Evolutionary conservation across 73 alveolate species (phyloP).

Genomic region (Paramecium biaurelia): DNA sequence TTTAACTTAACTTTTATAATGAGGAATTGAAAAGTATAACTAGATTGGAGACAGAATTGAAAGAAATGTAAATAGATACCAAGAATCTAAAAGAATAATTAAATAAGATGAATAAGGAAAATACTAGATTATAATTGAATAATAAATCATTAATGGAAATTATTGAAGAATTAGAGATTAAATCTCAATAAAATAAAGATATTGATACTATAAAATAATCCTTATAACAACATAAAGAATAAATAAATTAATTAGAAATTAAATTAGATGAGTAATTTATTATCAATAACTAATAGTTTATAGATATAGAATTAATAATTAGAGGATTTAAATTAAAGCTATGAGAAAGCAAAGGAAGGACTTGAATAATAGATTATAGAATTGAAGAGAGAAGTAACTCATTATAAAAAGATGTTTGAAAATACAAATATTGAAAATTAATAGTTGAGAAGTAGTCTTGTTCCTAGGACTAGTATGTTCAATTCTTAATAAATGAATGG

Average conservation of each 20-base stretch:
- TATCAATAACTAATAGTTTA: neutral
- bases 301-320: neutral
- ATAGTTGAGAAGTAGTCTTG: neutral
- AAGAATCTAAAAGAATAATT: neutral
- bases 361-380: neutral
- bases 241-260: neutral
- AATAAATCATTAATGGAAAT: neutral
- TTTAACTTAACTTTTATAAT: neutral
- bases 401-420: slow-evolving; percentile 3
- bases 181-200: neutral
- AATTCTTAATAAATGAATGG: neutral
- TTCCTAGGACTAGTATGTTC: neutral
- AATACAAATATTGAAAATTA: slow-evolving; percentile 22
- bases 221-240: neutral
- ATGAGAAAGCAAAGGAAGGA: neutral
- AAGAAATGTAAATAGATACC: neutral
- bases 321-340: neutral
- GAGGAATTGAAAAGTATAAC: neutral
- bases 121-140: neutral
- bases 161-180: neutral
- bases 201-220: neutral
- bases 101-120: neutral
- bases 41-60: neutral
- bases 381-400: neutral
- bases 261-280: neutral